Evolutionary conservation across 2,329 filamentous ascomycete genomes (phyloP).

Genomic region (Apiospora sp.): DNA sequence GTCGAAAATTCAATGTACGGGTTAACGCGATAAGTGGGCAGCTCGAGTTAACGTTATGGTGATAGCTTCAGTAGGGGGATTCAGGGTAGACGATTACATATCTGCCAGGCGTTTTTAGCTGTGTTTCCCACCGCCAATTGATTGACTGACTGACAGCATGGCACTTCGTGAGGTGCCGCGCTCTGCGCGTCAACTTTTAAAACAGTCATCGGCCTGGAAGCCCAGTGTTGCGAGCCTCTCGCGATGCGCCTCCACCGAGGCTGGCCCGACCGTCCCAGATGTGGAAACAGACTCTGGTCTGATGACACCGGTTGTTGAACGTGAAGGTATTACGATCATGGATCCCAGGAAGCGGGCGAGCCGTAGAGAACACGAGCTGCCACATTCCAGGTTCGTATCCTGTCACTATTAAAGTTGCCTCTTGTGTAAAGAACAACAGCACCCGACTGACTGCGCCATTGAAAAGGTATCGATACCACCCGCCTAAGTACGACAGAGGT

Average conservation of each 20-base stretch:
- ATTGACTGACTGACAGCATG: neutral
- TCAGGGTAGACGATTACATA: neutral
- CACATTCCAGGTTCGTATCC: conserved; percentile 37
- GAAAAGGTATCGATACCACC: conserved; percentile 88
- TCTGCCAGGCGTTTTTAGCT: neutral
- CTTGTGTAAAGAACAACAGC: neutral
- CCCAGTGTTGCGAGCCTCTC: conserved; percentile 36
- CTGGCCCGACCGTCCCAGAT: conserved; percentile 50
- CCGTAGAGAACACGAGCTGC: conserved; percentile 38
- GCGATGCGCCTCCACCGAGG: conserved; percentile 56
- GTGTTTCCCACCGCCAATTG: neutral
- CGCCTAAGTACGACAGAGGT: conserved; percentile 93
- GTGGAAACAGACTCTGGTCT: conserved; percentile 62
- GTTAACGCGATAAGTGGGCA: conserved; percentile 5
- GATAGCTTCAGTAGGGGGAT: conserved; percentile 24
- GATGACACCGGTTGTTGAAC: conserved; percentile 46
- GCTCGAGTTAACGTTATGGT: conserved; percentile 11
- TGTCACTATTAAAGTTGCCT: neutral
- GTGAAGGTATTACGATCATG: conserved; percentile 51
- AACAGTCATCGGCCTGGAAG: conserved; percentile 33
- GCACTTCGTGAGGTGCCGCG: conserved; percentile 40
- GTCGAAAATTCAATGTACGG: conserved; percentile 24
- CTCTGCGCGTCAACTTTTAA: conserved; percentile 38
- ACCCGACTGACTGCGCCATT: neutral
- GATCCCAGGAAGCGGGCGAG: conserved; percentile 54